Base-by-base conservation (phyloP, 202 grass and related monocot genomes). In the Brachypodium distachyon region DNA sequence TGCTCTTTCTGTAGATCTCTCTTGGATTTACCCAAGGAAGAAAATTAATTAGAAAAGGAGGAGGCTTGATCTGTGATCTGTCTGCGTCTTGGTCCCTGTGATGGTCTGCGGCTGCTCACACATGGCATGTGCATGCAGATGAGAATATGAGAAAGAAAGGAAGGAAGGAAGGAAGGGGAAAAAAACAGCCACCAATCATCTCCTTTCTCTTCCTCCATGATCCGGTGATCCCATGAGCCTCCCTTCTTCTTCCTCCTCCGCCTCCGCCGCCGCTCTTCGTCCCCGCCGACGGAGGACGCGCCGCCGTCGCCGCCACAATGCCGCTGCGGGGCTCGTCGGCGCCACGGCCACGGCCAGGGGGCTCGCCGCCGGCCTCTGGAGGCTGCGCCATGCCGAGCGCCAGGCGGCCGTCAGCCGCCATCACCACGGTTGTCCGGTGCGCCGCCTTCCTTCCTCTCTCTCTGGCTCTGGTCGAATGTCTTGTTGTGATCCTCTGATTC, bases 281-380 rank as follows among this genome's bases (percentile, higher is more conserved):
- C 66, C 55, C 72, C 73, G 54, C 62, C 37, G 39, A 74, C 32
- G 41, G 9, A 14, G 51, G 10, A 14, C 16, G 29, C 26, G 41
- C 17, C 23, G 34, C 56, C 61, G 63, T 51, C 69, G 60, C 18
- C 57, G 55, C 62, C 18, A 41, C 50, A 74, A 81, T 70, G 59
- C 58, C 38, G 7, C 50, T 22, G 33, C 21, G 38, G 21, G 21
- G 49, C 62, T 16, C 11, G n/a, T 42, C 36, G 41, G 23, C 22
- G 64, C 56, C 54, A 82, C 88, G 34, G 85, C 58, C 52, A 89
- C 92, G 44, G 89, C 89, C 3, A 92, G 92, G 62, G 73, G 37
- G 23, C 86, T 96, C 61, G 92, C 84, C 55, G 89, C 89, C 32
- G 86, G 81, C 0, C 89, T 96, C 25, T 96, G 92, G 92, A 89